A percentile compares a stretch with the other conserved stretches of the same genome.
Conservation (phyloP, 2,329 filamentous ascomycete genomes). For the Davidsoniella virescens region DNA sequence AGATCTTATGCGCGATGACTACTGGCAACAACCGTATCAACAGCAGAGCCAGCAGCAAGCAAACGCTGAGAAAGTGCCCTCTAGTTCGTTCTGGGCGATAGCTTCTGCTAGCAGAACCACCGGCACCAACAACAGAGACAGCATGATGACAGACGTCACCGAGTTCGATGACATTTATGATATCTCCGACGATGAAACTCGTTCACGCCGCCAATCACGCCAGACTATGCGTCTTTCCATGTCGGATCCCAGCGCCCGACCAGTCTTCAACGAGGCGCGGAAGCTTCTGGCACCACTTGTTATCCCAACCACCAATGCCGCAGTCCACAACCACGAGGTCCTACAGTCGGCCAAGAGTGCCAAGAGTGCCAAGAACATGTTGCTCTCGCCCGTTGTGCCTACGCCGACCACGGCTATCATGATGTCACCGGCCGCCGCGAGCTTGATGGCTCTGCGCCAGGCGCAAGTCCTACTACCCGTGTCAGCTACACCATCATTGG, state of each 20-base stretch:
- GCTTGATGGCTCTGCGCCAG: slow-evolving; percentile 49
- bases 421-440: slow-evolving; percentile 60
- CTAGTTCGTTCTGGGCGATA: too few species aligned
- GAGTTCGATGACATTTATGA: slow-evolving; percentile 83
- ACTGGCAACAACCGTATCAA: slow-evolving; percentile 16
- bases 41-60: too few species aligned
- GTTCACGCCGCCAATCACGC: slow-evolving; percentile 12
- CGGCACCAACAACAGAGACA: slow-evolving; percentile 34
- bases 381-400: slow-evolving; percentile 39
- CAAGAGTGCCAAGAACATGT: slow-evolving; percentile 27
- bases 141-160: slow-evolving; percentile 46
- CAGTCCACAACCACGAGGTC: background rate
- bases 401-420: slow-evolving; percentile 52
- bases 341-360: slow-evolving; percentile 17
- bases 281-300: slow-evolving; percentile 29
- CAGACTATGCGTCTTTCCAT: background rate
- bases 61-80: too few species aligned
- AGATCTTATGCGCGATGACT: slow-evolving; percentile 9
- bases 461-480: slow-evolving; percentile 52
- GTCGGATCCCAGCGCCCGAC: background rate
- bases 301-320: slow-evolving; percentile 28
- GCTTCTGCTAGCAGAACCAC: too few species aligned
- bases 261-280: background rate
- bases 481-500: slow-evolving; percentile 73
- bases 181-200: slow-evolving; percentile 61